A percentile compares a stretch with the other conserved stretches of the same genome.
Evolutionary conservation across 441 rosid species (phyloP).

Genomic region (Brassica balearica): DNA sequence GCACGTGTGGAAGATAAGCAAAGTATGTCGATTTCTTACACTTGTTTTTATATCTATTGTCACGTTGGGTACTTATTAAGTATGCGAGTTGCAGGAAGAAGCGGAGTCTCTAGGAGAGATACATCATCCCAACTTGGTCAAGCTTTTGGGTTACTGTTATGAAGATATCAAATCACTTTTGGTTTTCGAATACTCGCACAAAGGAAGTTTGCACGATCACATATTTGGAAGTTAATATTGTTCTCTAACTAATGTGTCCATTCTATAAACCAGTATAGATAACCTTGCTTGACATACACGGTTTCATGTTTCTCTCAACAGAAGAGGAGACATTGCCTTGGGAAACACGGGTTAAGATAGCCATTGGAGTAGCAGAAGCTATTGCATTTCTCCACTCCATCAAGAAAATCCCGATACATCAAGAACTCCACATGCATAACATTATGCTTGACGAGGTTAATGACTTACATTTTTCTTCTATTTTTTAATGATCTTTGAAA

Average conservation of each 20-base stretch:
- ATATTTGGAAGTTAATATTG: conserved; percentile 22
- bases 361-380: conserved; percentile 21
- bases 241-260: not conserved
- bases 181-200: conserved; percentile 24
- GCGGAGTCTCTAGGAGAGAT: not conserved
- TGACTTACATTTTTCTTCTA: not conserved
- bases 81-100: conserved; percentile 19
- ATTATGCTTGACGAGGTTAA: conserved; percentile 29
- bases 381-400: conserved; percentile 21
- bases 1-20: conserved; percentile 32
- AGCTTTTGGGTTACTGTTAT: conserved; percentile 27
- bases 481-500: not conserved
- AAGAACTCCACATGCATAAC: conserved; percentile 12
- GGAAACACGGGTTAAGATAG: conserved; percentile 29
- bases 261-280: not conserved
- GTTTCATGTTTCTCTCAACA: conserved; percentile 29
- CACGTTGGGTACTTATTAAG: not conserved
- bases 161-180: conserved; percentile 26
- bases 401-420: not conserved
- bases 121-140: conserved; percentile 29
- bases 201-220: conserved; percentile 10
- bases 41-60: not conserved
- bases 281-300: not conserved
- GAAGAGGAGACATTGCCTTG: conserved; percentile 14
- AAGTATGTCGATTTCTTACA: not conserved